Evolutionary conservation across 2,329 filamentous ascomycete genomes (phyloP).

Genomic region (Cyphellophora attinorum): DNA sequence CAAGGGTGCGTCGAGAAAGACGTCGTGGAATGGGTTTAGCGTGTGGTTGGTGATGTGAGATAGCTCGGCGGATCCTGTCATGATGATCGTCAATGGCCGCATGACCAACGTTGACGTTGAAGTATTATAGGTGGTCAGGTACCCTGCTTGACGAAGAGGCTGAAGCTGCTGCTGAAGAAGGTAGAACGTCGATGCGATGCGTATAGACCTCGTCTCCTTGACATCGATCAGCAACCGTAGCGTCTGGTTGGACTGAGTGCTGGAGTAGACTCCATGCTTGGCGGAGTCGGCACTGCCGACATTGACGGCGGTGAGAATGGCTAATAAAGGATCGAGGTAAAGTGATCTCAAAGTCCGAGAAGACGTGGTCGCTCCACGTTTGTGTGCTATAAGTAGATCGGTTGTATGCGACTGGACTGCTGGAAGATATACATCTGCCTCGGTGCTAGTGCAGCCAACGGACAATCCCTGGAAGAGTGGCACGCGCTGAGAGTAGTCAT

Average conservation of each 20-base stretch:
- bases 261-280: slow-evolving; percentile 37
- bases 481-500: slow-evolving; percentile 48
- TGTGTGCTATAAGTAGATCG: slow-evolving; percentile 48
- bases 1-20: slow-evolving; percentile 47
- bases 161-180: slow-evolving; percentile 28
- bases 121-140: slow-evolving; percentile 43
- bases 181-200: slow-evolving; percentile 23
- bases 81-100: slow-evolving; percentile 43
- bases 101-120: slow-evolving; percentile 16
- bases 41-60: slow-evolving; percentile 28
- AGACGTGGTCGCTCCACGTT: slow-evolving; percentile 32
- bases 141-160: slow-evolving; percentile 37
- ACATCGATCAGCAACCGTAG: slow-evolving; percentile 45
- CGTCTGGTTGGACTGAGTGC: slow-evolving; percentile 36
- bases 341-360: slow-evolving; percentile 39
- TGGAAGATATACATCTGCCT: slow-evolving; percentile 46
- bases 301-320: slow-evolving; percentile 41
- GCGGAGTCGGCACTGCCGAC: slow-evolving; percentile 26
- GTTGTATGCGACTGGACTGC: slow-evolving; percentile 18
- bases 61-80: slow-evolving; percentile 43
- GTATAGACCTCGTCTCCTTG: slow-evolving; percentile 28
- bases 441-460: slow-evolving; percentile 45
- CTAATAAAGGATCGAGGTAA: slow-evolving; percentile 42
- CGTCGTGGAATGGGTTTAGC: slow-evolving; percentile 39
- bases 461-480: slow-evolving; percentile 45